Conservation (phyloP, 1,284 basidiomycete genomes). For the Puccinia triticina region DNA sequence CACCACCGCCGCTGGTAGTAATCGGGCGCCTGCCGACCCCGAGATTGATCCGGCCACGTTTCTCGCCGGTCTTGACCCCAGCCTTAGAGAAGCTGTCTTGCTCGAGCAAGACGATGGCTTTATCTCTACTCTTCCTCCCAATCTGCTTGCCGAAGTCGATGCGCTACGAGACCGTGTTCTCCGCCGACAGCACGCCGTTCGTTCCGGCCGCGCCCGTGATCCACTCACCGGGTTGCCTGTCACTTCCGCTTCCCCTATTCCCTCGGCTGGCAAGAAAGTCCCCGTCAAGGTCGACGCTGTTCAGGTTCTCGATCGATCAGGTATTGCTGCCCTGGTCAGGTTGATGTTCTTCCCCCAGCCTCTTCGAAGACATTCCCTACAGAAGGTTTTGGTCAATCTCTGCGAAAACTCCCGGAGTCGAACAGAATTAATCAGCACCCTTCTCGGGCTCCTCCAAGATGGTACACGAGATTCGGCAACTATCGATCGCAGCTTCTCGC, state of each 20-base stretch:
- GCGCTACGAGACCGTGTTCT: constrained; percentile 65
- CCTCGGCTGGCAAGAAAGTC: constrained; percentile 54
- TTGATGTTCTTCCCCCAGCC: constrained; percentile 96
- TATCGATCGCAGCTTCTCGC: constrained; percentile 90
- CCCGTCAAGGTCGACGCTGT: constrained; percentile 75
- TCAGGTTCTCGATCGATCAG: constrained; percentile 86
- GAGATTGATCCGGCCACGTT: constrained; percentile 85
- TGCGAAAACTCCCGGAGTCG: constrained; percentile 93
- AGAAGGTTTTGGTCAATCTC: constrained; percentile 88
- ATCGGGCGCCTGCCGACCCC: constrained; percentile 62
- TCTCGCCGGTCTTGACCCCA: constrained; percentile 79
- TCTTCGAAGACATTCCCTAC: constrained; percentile 78
- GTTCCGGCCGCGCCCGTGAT: constrained; percentile 48
- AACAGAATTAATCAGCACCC: constrained; percentile 85
- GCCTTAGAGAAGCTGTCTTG: constrained; percentile 79
- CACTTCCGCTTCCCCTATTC: constrained; percentile 24
- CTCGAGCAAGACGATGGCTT: constrained; percentile 83
- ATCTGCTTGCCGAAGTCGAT: constrained; percentile 79
- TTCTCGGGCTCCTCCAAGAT: constrained; percentile 89
- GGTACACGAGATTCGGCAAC: constrained; percentile 87
- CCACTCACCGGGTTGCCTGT: constrained; percentile 36
- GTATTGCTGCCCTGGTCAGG: constrained; percentile 85
- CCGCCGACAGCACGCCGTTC: constrained; percentile 17
- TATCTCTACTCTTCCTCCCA: constrained; percentile 75
- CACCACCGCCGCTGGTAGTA: constrained; percentile 52